Evolutionary conservation across 345 rosid species (phyloP), one percentile per base, ranked within the genome.

Genomic region (Gossypium herbaceum): DNA sequence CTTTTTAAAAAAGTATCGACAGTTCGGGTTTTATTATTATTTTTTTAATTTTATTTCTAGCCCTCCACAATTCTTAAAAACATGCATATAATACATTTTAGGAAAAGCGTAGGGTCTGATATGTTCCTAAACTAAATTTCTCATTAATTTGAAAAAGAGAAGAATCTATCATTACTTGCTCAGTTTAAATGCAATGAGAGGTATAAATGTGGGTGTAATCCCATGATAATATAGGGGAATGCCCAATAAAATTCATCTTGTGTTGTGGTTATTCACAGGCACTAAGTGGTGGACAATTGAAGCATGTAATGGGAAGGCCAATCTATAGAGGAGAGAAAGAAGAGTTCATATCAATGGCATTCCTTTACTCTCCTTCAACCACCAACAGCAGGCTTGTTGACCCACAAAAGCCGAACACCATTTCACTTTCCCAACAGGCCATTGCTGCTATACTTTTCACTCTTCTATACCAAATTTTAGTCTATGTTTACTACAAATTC

Each of bases 281-380:
- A 54, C 12, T 75, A 47, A 86, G 91, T 57, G 86, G 79, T 10
- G 92, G 90, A 20, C 79, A 78, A 76, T 87, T 81, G 82, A 91
- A 82, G 84, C 91, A 87, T 50, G 96, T 86, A 41, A 73, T 89
- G 3, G 96, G 96, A 50, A 84, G 89, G 81, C 83, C 95, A 15
- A 76, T 89, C 2, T 79, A 77, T 60, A 81, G 77, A 62, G 82
- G 78, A 34, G 87, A 72, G 29, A 72, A 74, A 51, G 84, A 84
- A 34, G 89, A 77, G 52, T 54, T 51, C 55, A 84, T 85, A 79
- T 87, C 95, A 22, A 86, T 90, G 84, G 87, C 90, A 12, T 77
- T 81, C 58, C 86, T 87, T 62, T 86, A 81, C 62, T 73, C 82
- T 43, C 83, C 88, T 55, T 78, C 85, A 39, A 67, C 66, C 74